phyloP scores from a whole-genome alignment of 352 stramenopile species.

The Paralagenidium karlingii region DNA sequence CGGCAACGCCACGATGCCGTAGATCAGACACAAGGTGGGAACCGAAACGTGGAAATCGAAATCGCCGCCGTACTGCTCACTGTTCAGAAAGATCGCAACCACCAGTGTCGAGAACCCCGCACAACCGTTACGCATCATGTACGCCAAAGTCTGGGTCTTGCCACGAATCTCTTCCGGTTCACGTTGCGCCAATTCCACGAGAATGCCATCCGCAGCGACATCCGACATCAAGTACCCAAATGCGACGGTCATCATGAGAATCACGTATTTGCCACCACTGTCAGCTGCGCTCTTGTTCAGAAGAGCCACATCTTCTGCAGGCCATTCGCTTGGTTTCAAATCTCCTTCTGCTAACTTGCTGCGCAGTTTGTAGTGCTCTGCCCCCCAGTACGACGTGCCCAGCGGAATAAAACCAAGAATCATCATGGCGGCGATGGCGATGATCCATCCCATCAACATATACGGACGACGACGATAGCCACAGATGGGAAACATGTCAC shows the following conservation, averaged over 20 bases:
- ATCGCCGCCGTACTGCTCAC: slow-evolving; percentile 26
- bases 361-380: no score
- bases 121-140: slow-evolving; percentile 36
- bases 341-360: no score
- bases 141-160: slow-evolving; percentile 36
- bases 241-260: slow-evolving; percentile 30
- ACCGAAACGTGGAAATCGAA: slow-evolving; percentile 30
- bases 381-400: no score
- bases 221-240: slow-evolving; percentile 54
- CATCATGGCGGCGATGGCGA: no score
- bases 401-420: no score
- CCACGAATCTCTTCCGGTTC: slow-evolving; percentile 24
- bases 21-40: slow-evolving; percentile 18
- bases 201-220: slow-evolving; percentile 56
- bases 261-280: slow-evolving; percentile 17
- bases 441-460: slow-evolving; percentile 7
- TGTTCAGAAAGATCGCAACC: slow-evolving; percentile 32
- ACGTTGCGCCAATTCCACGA: slow-evolving; percentile 64
- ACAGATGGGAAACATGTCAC: slow-evolving; percentile 4
- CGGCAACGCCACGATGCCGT: slow-evolving; percentile 13
- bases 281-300: slow-evolving; percentile 11
- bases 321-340: no score
- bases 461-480: slow-evolving; percentile 6
- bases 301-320: slow-evolving; percentile 3
- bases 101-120: slow-evolving; percentile 40